A percentile compares a stretch with the other conserved stretches of the same genome.
Conservation (phyloP, 2,329 filamentous ascomycete species). For the Apiospora sp. region DNA sequence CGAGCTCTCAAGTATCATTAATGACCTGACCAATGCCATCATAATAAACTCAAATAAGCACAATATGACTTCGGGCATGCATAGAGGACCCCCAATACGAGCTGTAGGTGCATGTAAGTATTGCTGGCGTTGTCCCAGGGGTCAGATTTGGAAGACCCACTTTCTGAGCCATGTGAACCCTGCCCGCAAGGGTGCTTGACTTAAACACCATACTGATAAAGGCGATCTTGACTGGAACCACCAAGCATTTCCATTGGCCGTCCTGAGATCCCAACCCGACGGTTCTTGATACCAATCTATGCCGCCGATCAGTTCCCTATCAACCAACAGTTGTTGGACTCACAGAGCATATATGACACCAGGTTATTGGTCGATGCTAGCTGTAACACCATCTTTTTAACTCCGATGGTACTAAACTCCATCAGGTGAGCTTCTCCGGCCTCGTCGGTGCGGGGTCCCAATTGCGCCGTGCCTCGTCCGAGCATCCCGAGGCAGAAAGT, state of each 20-base stretch:
- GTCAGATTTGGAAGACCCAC: neutral
- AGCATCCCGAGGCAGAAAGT: constrained; percentile 19
- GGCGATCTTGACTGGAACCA: neutral
- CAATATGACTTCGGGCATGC: neutral
- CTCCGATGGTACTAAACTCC: constrained; percentile 3
- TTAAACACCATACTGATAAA: neutral
- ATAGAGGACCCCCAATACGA: too few species aligned
- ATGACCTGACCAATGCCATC: too few species aligned
- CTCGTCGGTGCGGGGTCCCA: constrained; percentile 11
- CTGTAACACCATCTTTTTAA: neutral
- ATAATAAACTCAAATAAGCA: too few species aligned
- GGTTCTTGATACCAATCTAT: neutral
- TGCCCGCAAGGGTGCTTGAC: neutral
- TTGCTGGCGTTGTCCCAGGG: too few species aligned
- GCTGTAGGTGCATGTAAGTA: too few species aligned
- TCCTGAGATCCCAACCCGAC: neutral
- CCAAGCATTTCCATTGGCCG: neutral
- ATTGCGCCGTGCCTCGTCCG: constrained; percentile 13
- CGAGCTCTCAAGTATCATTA: neutral
- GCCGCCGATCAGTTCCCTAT: neutral
- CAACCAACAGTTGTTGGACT: neutral
- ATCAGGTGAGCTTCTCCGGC: constrained; percentile 7
- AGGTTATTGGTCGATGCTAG: neutral
- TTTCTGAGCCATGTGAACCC: neutral
- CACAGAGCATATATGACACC: neutral